These are phyloP conservation scores for Mortierella antarctica DNA, from an alignment of 192 early-diverging fungal species.

Conservation along the genomic window DNA sequence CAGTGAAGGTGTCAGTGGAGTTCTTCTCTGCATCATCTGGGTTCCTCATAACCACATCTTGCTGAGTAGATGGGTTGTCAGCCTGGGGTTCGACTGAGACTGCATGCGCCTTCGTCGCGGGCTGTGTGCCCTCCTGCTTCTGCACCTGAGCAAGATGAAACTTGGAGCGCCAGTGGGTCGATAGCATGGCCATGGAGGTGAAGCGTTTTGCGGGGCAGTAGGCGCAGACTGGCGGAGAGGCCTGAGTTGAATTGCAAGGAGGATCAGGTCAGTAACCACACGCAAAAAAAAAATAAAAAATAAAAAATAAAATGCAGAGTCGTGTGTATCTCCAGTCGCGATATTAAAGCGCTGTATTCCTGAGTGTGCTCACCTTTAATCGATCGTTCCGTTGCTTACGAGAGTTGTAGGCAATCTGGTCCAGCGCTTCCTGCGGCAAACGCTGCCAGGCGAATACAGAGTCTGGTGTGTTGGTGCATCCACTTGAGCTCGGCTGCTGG, in stretches of 20 bases:
- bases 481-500: not conserved
- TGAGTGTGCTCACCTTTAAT: conserved; percentile 10
- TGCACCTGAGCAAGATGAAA: conserved; percentile 13
- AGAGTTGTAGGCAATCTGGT: conserved; percentile 28
- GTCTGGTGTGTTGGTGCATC: not conserved
- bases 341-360: no score
- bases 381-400: conserved; percentile 21
- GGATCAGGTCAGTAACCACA: not conserved
- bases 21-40: not conserved
- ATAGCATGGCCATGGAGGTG: conserved; percentile 31
- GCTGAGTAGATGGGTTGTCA: not conserved
- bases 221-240: conserved; percentile 13
- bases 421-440: conserved; percentile 16
- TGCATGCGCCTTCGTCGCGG: not conserved
- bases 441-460: conserved; percentile 24
- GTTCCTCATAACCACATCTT: not conserved
- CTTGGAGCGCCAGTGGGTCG: conserved; percentile 17
- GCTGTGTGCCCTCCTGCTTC: not conserved
- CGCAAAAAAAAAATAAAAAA: not conserved
- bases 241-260: not conserved
- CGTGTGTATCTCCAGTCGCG: no score
- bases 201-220: conserved; percentile 25
- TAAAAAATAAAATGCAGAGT: not conserved
- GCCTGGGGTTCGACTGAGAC: not conserved
- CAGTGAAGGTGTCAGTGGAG: not conserved